phyloP scores from a whole-genome alignment of 75 land plant genomes.

The Picea sitchensis region DNA sequence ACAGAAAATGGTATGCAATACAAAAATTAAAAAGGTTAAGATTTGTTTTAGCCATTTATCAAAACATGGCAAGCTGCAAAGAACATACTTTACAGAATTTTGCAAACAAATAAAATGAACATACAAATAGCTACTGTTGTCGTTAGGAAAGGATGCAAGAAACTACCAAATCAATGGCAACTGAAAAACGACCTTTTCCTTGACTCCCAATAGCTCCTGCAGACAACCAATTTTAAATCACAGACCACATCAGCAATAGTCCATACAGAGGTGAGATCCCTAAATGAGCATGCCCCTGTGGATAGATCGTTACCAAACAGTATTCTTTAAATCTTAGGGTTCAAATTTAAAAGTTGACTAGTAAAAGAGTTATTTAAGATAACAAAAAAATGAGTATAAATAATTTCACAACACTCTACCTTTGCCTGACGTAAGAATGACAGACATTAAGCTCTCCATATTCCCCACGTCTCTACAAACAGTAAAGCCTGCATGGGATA shows the following conservation, averaged over 20 bases:
- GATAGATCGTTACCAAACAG: background rate
- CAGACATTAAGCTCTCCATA: conserved; percentile 24
- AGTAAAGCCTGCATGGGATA: background rate
- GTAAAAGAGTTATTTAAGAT: background rate
- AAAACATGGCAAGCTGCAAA: background rate
- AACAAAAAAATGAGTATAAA: background rate
- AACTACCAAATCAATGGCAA: conserved; percentile 72
- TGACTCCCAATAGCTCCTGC: conserved; percentile 33
- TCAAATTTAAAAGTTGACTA: background rate
- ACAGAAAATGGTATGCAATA: background rate
- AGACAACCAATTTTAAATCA: conserved; percentile 5
- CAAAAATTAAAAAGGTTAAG: background rate
- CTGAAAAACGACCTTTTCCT: conserved; percentile 41
- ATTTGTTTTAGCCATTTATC: background rate
- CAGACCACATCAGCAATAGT: background rate
- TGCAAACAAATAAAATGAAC: background rate
- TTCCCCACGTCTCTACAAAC: conserved; percentile 37
- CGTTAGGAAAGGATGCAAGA: background rate
- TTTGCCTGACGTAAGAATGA: conserved; percentile 41
- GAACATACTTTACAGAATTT: no score
- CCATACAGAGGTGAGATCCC: background rate
- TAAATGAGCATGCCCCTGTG: background rate
- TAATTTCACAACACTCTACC: conserved; percentile 19
- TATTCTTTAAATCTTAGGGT: background rate
- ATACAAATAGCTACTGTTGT: background rate